Evolutionary conservation across 179 eudicot species (phyloP).

Genomic region (Pouteria campechiana): DNA sequence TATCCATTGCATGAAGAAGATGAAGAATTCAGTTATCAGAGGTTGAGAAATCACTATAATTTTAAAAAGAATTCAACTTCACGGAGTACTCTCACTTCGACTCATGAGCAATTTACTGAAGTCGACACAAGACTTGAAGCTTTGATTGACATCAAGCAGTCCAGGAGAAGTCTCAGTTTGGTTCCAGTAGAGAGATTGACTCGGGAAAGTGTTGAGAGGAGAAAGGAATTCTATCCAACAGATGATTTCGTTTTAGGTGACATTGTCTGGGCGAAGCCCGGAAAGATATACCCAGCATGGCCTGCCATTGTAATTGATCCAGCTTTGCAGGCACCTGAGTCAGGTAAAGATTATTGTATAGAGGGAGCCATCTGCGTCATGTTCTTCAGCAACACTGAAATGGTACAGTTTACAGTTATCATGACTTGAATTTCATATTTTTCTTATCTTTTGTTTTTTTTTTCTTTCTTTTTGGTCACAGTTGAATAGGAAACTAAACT

Average conservation of each 20-base stretch:
- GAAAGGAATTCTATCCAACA: slow-evolving; percentile 13
- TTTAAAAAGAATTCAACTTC: slow-evolving; percentile 23
- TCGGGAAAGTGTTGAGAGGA: slow-evolving; percentile 10
- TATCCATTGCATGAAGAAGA: slow-evolving; percentile 33
- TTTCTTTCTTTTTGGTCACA: slow-evolving; percentile 2
- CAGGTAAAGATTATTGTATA: slow-evolving; percentile 53
- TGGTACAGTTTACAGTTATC: too few species aligned
- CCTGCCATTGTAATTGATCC: slow-evolving; percentile 92
- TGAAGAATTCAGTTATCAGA: slow-evolving; percentile 19
- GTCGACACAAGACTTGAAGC: slow-evolving; percentile 23
- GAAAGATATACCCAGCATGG: slow-evolving; percentile 81
- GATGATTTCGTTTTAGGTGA: slow-evolving; percentile 62
- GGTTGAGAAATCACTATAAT: slow-evolving; percentile 12
- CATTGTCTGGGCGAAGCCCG: slow-evolving; percentile 85
- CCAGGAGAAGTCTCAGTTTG: too few species aligned
- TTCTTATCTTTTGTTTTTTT: neutral
- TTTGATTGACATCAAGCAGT: slow-evolving; percentile 4
- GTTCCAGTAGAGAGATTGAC: slow-evolving; percentile 13
- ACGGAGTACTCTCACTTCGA: slow-evolving; percentile 16
- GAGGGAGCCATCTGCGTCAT: slow-evolving; percentile 65
- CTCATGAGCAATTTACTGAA: slow-evolving; percentile 26
- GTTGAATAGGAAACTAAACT: too few species aligned
- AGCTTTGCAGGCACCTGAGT: slow-evolving; percentile 57
- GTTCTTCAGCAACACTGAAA: slow-evolving; percentile 84
- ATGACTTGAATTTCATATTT: neutral